These are phyloP conservation scores for Citrus maxima DNA, from an alignment of 345 rosid genomes.

Conservation along the genomic window DNA sequence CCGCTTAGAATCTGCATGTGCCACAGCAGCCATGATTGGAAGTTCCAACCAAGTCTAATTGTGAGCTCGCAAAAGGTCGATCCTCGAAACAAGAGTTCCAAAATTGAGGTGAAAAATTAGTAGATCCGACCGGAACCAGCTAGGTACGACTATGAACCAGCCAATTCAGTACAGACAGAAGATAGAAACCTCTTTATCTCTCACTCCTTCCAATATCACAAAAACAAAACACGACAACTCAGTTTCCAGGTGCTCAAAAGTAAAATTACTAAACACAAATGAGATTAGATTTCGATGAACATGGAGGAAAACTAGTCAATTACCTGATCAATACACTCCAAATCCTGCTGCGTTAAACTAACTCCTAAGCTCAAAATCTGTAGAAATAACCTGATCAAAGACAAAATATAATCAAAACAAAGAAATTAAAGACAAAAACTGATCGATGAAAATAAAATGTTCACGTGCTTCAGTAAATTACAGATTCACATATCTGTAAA, in stretches of 20 bases:
- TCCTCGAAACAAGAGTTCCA: not conserved
- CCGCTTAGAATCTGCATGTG: constrained; percentile 46
- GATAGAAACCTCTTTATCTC: constrained; percentile 1
- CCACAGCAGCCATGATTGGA: constrained; percentile 43
- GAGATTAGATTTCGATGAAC: constrained; percentile 19
- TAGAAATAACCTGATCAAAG: constrained; percentile 24
- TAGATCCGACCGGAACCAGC: constrained; percentile 9
- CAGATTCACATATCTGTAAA: not conserved
- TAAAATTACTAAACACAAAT: not conserved
- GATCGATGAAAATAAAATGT: not conserved
- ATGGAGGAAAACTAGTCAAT: constrained; percentile 4
- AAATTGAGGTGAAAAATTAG: not conserved
- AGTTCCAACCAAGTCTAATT: constrained; percentile 17
- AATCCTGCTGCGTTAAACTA: constrained; percentile 6
- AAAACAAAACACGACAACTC: constrained; percentile 11
- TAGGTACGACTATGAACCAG: not conserved
- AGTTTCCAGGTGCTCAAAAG: constrained; percentile 4
- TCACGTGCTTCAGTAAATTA: not conserved
- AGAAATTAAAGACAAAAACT: not conserved
- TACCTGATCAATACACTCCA: constrained; percentile 46
- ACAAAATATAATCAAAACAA: constrained; percentile 8
- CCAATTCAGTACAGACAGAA: constrained; percentile 4
- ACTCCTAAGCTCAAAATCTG: constrained; percentile 14
- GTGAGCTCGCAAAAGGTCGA: not conserved
- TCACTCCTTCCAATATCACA: constrained; percentile 13